Percentiles rank a stretch among this genome's conserved stretches.
phyloP scores from a whole-genome alignment of 192 early-diverging fungal species.

The Coemansia biformis region DNA sequence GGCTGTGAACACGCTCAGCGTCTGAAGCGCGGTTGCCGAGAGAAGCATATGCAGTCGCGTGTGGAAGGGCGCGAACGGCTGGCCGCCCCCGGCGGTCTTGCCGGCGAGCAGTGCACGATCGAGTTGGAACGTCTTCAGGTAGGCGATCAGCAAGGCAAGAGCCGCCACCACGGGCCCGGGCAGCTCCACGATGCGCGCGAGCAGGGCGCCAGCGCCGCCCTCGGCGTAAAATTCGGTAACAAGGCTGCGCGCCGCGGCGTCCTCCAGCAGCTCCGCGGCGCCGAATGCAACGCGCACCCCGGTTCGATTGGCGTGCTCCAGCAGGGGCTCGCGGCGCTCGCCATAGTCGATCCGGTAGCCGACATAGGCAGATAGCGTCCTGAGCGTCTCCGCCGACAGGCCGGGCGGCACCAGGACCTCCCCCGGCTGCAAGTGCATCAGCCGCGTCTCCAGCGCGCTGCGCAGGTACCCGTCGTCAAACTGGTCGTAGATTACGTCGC shows the following conservation, averaged over 20 bases:
- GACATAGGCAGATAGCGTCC: conserved; percentile 28
- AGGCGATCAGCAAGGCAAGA: conserved; percentile 43
- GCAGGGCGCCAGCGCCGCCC: conserved; percentile 9
- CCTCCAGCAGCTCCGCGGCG: conserved; percentile 3
- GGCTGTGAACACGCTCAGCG: conserved; percentile 86
- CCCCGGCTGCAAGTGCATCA: conserved; percentile 33
- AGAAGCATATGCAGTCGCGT: conserved; percentile 70
- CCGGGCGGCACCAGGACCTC: conserved; percentile 19
- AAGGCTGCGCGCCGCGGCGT: conserved; percentile 6
- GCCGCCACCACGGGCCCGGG: conserved; percentile 12
- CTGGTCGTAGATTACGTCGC: conserved; percentile 61
- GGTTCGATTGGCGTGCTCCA: conserved; percentile 57
- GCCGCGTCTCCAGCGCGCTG: conserved; percentile 36
- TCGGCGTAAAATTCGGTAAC: conserved; percentile 20
- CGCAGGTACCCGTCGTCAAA: conserved; percentile 29
- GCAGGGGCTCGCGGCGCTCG: conserved; percentile 12
- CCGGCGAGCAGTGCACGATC: conserved; percentile 51
- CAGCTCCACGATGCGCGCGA: conserved; percentile 28
- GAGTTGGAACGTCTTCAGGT: conserved; percentile 44
- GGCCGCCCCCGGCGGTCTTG: conserved; percentile 55
- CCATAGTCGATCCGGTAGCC: conserved; percentile 49
- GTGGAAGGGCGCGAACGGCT: conserved; percentile 74
- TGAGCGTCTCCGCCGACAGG: conserved; percentile 15
- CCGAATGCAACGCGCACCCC: conserved; percentile 29
- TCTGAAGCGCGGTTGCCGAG: conserved; percentile 85